Evolutionary conservation across 2,329 filamentous ascomycete genomes (phyloP).

Genomic region (Monosporascus sp.): DNA sequence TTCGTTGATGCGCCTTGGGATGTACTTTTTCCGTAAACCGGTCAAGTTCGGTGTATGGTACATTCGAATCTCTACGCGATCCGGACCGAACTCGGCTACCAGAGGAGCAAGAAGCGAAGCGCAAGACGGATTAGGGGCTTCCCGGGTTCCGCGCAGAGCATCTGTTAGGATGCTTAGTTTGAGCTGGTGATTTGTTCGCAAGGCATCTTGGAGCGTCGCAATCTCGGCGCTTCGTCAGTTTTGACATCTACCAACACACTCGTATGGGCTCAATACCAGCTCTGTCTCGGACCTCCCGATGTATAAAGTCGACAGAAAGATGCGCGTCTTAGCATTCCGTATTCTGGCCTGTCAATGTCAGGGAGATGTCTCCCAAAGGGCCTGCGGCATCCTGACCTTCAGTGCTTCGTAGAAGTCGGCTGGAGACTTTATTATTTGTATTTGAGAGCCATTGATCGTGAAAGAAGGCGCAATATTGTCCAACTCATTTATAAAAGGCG

Average conservation of each 20-base stretch:
- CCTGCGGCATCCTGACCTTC: slow-evolving; percentile 52
- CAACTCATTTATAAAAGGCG: slow-evolving; percentile 62
- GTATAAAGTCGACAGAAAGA: slow-evolving; percentile 95
- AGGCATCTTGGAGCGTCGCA: slow-evolving; percentile 66
- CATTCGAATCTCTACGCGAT: slow-evolving; percentile 89
- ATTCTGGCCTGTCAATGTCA: slow-evolving; percentile 62
- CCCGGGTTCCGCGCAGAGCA: slow-evolving; percentile 82
- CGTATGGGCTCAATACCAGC: slow-evolving; percentile 47
- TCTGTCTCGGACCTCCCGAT: slow-evolving; percentile 92
- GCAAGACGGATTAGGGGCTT: slow-evolving; percentile 78
- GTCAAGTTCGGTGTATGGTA: slow-evolving; percentile 96
- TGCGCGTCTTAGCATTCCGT: slow-evolving; percentile 65
- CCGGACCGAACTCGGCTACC: slow-evolving; percentile 75
- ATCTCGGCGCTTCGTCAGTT: slow-evolving; percentile 45
- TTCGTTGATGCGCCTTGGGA: slow-evolving; percentile 90
- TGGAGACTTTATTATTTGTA: slow-evolving; percentile 73
- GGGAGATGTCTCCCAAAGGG: slow-evolving; percentile 3
- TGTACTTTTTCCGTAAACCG: slow-evolving; percentile 73
- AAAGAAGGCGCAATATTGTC: slow-evolving; percentile 90
- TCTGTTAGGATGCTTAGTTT: slow-evolving; percentile 88
- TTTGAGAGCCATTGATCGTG: slow-evolving; percentile 73
- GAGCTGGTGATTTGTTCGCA: slow-evolving; percentile 68
- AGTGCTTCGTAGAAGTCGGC: slow-evolving; percentile 86
- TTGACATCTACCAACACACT: not conserved
- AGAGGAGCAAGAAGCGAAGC: slow-evolving; percentile 82